Conservation (phyloP, 164 flowering plant species). For the Tetrastigma voinierianum region DNA sequence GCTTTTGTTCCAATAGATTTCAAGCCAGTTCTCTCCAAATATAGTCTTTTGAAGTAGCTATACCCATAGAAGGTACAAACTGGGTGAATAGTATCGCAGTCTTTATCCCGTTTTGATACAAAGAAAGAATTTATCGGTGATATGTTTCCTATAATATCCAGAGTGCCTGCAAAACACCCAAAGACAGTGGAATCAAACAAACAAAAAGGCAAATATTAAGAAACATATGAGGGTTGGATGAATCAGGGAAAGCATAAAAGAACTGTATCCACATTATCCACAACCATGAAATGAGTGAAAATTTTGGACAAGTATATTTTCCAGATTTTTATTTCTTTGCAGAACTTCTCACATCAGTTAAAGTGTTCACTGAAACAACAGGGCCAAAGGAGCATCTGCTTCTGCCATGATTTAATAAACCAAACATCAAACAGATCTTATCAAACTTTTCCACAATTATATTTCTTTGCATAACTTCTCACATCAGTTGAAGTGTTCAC, state of each 20-base stretch:
- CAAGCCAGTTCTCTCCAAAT: constrained; percentile 34
- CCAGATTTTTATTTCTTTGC: no score
- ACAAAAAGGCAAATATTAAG: neutral
- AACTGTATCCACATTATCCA: neutral
- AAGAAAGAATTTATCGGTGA: constrained; percentile 35
- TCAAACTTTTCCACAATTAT: no score
- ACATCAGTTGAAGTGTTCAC: no score
- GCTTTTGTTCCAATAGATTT: constrained; percentile 49
- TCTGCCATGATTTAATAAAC: no score
- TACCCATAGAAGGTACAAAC: constrained; percentile 56
- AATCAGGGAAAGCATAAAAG: neutral
- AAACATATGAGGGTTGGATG: neutral
- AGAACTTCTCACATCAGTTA: no score
- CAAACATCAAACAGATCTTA: no score
- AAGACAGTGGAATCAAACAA: constrained; percentile 1
- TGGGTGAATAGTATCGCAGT: constrained; percentile 56
- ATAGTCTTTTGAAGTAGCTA: constrained; percentile 51
- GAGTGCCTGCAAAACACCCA: constrained; percentile 27
- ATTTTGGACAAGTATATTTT: neutral
- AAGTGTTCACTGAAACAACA: no score
- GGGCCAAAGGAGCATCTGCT: no score
- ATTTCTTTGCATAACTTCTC: no score
- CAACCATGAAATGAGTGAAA: neutral
- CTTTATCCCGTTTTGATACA: constrained; percentile 55
- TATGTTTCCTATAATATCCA: constrained; percentile 45